A percentile compares a stretch with the other conserved stretches of the same genome.
These are phyloP conservation scores for Microdochium paspali DNA, from an alignment of 2,329 filamentous ascomycete species.

Conservation along the genomic window DNA sequence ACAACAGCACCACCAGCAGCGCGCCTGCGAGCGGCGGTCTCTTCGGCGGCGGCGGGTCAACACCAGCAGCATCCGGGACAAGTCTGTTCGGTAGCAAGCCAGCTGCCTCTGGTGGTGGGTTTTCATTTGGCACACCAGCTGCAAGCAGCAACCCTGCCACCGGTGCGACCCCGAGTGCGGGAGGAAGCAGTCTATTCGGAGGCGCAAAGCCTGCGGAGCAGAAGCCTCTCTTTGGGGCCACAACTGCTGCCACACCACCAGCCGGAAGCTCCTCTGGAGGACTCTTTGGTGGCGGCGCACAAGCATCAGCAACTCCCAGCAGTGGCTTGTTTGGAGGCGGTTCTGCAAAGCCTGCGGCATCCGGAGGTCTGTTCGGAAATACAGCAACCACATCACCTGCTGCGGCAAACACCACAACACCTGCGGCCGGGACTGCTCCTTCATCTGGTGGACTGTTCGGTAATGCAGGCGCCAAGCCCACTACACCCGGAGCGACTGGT, in stretches of 20 bases:
- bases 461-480: background rate
- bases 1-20: conserved; percentile 24
- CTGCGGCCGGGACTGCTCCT: background rate
- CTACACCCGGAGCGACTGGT: background rate
- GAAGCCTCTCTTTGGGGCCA: conserved; percentile 6
- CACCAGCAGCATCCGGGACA: conserved; percentile 9
- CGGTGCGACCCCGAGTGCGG: conserved; percentile 17
- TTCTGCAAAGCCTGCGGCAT: conserved; percentile 7
- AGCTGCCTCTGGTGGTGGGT: conserved; percentile 1
- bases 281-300: conserved; percentile 4
- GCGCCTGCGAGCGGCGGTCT: conserved; percentile 28
- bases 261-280: conserved; percentile 1
- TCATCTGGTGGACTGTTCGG: conserved; percentile 8
- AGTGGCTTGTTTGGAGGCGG: conserved; percentile 8
- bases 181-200: conserved; percentile 19
- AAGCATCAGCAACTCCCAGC: conserved; percentile 4
- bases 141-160: conserved; percentile 14
- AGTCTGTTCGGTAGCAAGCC: conserved; percentile 18
- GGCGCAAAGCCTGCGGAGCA: conserved; percentile 7
- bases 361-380: conserved; percentile 23
- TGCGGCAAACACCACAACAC: conserved; percentile 6
- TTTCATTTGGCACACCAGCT: background rate
- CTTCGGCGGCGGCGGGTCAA: conserved; percentile 25
- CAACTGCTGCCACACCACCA: background rate
- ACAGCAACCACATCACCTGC: conserved; percentile 15